A percentile compares a stretch with the other conserved stretches of the same genome.
These are phyloP conservation scores for Discostella stelligeroides DNA, from an alignment of 108 stramenopile genomes.

Conservation along the genomic window DNA sequence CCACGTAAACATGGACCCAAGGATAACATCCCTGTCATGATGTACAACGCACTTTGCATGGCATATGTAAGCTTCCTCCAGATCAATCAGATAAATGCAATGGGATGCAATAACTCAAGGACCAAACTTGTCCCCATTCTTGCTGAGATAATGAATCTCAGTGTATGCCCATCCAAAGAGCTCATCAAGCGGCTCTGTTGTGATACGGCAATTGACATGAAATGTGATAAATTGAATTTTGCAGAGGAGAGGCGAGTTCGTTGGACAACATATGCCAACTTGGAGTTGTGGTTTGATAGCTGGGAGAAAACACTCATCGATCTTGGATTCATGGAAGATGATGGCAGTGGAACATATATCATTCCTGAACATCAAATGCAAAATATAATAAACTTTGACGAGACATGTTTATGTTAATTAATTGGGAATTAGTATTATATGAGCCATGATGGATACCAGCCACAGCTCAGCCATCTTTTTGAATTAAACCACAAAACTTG, in stretches of 20 bases:
- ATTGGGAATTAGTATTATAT: no score
- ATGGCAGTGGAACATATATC: neutral
- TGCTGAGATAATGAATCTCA: neutral
- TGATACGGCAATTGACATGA: slow-evolving; percentile 1
- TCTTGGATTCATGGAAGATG: neutral
- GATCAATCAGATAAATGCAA: slow-evolving; percentile 12
- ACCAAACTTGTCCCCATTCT: neutral
- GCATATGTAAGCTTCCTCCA: neutral
- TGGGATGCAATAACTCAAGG: neutral
- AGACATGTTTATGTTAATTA: neutral
- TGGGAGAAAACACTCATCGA: neutral
- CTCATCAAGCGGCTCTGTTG: neutral
- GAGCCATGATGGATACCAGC: no score
- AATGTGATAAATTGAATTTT: neutral
- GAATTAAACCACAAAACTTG: no score
- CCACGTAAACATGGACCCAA: neutral
- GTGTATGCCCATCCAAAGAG: neutral
- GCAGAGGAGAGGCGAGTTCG: slow-evolving; percentile 10
- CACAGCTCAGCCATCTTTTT: no score
- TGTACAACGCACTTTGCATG: neutral
- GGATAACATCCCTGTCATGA: neutral
- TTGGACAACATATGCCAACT: slow-evolving; percentile 12
- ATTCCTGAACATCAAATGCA: no score
- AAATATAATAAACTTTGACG: slow-evolving; percentile 14
- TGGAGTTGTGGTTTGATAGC: neutral